Base-by-base conservation (phyloP, 1,139 yeast genomes). In the Candida albicans region DNA sequence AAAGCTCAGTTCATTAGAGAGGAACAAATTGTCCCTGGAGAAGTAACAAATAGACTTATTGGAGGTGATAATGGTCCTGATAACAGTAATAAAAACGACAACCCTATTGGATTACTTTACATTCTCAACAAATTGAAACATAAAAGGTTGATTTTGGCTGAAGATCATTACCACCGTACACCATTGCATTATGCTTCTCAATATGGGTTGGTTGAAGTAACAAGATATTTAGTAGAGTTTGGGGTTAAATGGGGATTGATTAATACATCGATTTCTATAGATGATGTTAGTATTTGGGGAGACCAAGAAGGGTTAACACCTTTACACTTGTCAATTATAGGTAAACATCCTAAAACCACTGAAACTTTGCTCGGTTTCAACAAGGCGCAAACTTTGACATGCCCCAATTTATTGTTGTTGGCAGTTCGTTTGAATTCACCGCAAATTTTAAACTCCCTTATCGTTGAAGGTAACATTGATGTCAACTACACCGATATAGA, bases 171-270 rank as follows among this genome's bases (percentile, higher is more conserved):
- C 57, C 73, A 73, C 46, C 77, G 97, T 51, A 86, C 96, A 0
- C 96, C 98, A 0, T 69, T 93, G 45, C 98, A 93, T 65, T 91
- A 91, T 62, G 82, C 96, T 12, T 84, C 95, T 1, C 95, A 88
- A 57, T 89, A 84, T 60, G 98, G 98, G 0, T 72, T 91, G 45
- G 81, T 79, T 48, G 79, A 77, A 41, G 80, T 84, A 35, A 73
- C 89, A 1, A 68, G 67, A 22, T 70, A 81, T 9, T 70, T 91
- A 30, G 64, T 90, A 24, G 70, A 73, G 31, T 77, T 72, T 55
- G 55, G 67, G 33, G 40, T 49, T 14, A 49, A 56, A 26, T 66
- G 73, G 68, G 49, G 54, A 9, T 55, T 72, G 40, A 54, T 67
- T n/a, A 58, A 53, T 33, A 69, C 76, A 45, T 58, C 68, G 0